These are phyloP conservation scores for Pythium dissotocum DNA, from an alignment of 352 stramenopile genomes.

Conservation along the genomic window DNA sequence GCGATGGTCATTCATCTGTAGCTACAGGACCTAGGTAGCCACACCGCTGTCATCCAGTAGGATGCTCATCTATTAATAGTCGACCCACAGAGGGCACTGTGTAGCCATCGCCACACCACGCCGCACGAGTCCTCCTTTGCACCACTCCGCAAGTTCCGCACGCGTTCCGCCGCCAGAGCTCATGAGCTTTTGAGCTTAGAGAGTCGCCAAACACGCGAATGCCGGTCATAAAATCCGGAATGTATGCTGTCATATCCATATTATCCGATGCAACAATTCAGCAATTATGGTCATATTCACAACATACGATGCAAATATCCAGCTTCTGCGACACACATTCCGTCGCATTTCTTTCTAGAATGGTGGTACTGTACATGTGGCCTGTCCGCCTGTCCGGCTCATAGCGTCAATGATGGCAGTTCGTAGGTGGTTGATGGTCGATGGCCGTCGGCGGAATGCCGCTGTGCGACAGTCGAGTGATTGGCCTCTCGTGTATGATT, in stretches of 20 bases:
- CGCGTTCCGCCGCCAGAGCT: not conserved
- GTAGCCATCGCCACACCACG: not conserved
- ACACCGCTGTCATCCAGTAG: no score
- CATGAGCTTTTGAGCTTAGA: not conserved
- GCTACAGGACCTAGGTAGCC: no score
- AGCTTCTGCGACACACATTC: conserved; percentile 4
- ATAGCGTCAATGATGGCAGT: no score
- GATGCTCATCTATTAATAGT: no score
- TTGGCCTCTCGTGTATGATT: not conserved
- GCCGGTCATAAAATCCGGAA: not conserved
- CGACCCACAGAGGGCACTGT: not conserved
- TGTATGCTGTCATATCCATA: conserved; percentile 1
- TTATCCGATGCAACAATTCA: conserved; percentile 6
- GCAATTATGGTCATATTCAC: not conserved
- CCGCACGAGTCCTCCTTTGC: no score
- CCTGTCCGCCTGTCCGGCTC: no score
- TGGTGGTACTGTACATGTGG: not conserved
- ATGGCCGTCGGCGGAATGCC: not conserved
- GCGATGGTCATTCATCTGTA: no score
- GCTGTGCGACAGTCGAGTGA: not conserved
- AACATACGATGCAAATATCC: conserved; percentile 11
- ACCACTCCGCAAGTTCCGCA: not conserved
- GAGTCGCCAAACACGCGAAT: not conserved
- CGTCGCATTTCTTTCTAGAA: not conserved
- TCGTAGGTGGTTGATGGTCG: no score